Percentiles rank a stretch among this genome's conserved stretches.
Evolutionary conservation across 2,329 filamentous ascomycete genomes (phyloP).

Genomic region (Xylaria sp.): DNA sequence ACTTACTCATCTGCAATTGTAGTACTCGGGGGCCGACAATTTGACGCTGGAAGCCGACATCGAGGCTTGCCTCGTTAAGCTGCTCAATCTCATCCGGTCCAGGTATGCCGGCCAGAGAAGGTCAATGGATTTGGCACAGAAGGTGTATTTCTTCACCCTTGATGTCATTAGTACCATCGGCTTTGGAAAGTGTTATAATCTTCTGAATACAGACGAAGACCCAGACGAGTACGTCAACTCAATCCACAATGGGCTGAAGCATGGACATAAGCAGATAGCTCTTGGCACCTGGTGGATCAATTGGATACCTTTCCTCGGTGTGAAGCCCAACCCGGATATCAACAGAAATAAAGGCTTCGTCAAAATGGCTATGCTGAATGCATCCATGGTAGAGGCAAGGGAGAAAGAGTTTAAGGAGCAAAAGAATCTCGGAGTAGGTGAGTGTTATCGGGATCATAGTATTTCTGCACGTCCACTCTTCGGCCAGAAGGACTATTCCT

Average conservation of each 20-base stretch:
- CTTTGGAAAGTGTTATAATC: conserved; percentile 62
- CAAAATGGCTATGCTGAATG: conserved; percentile 50
- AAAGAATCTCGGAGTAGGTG: conserved; percentile 6
- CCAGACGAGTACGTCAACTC: conserved; percentile 53
- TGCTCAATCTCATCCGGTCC: conserved; percentile 57
- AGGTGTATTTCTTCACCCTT: conserved; percentile 62
- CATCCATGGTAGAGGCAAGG: conserved; percentile 40
- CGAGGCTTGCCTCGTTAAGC: conserved; percentile 58
- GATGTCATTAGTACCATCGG: conserved; percentile 65
- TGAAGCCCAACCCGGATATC: background rate
- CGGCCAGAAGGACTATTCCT: background rate
- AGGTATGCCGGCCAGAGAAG: conserved; percentile 52
- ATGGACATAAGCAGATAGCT: conserved; percentile 50
- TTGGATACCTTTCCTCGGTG: conserved; percentile 29
- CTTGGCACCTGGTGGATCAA: conserved; percentile 40
- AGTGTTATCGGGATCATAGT: background rate
- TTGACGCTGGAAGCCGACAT: conserved; percentile 61
- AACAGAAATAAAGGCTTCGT: conserved; percentile 50
- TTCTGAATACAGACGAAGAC: conserved; percentile 59
- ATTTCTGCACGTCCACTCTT: background rate
- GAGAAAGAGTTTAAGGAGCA: conserved; percentile 42
- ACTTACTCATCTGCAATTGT: conserved; percentile 10
- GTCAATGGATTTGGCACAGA: conserved; percentile 59
- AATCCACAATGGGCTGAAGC: conserved; percentile 37
- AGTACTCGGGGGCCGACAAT: conserved; percentile 69